A percentile compares a stretch with the other conserved stretches of the same genome.
phyloP scores from a whole-genome alignment of 2,329 filamentous ascomycete genomes.

The Aspergillus jensenii region DNA sequence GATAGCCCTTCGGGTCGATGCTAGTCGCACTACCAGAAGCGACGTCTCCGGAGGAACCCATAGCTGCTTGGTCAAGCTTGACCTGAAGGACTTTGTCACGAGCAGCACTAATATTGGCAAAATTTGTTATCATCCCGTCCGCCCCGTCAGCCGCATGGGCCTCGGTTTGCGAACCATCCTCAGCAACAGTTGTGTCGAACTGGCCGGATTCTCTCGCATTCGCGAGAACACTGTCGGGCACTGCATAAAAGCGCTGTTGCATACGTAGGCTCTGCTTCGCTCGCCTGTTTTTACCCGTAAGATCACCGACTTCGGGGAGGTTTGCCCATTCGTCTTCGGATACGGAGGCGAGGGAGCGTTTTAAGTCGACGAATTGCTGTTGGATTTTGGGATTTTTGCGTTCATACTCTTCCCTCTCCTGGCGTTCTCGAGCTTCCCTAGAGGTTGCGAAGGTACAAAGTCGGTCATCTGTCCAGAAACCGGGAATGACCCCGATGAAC shows the following conservation, averaged over 20 bases:
- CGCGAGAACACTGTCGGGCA: slow-evolving; percentile 92
- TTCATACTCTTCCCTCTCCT: slow-evolving; percentile 93
- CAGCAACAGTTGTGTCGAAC: slow-evolving; percentile 82
- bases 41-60: slow-evolving; percentile 67
- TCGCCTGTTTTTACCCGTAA: slow-evolving; percentile 90
- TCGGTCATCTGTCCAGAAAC: slow-evolving; percentile 76
- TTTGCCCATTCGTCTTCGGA: slow-evolving; percentile 96
- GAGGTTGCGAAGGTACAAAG: slow-evolving; percentile 57
- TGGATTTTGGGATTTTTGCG: slow-evolving; percentile 97
- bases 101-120: slow-evolving; percentile 93
- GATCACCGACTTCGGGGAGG: slow-evolving; percentile 90
- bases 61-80: slow-evolving; percentile 84
- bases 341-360: slow-evolving; percentile 82
- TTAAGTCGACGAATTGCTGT: slow-evolving; percentile 94
- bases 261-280: slow-evolving; percentile 73
- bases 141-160: slow-evolving; percentile 47
- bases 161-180: slow-evolving; percentile 65
- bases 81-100: slow-evolving; percentile 94
- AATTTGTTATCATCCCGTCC: slow-evolving; percentile 95
- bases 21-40: slow-evolving; percentile 78
- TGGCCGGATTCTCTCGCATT: slow-evolving; percentile 78
- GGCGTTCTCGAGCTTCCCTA: slow-evolving; percentile 91
- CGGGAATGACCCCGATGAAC: slow-evolving; percentile 65
- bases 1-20: slow-evolving; percentile 93
- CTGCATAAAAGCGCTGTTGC: slow-evolving; percentile 81